Percentiles rank a stretch among this genome's conserved stretches.
phyloP scores from a whole-genome alignment of 495 filamentous ascomycete genomes.

The Hypomontagnella monticulosa region DNA sequence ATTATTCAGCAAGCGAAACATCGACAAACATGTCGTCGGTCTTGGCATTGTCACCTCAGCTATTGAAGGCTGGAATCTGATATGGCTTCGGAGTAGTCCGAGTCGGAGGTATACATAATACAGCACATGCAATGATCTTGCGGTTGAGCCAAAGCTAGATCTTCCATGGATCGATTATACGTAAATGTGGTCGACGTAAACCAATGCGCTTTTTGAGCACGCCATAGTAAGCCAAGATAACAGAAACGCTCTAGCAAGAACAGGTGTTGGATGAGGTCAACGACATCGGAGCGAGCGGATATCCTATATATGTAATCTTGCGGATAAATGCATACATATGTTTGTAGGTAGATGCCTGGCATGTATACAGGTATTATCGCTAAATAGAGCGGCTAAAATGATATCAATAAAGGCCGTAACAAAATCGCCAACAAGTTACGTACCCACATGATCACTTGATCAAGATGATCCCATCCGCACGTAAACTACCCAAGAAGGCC shows the following conservation, averaged over 20 bases:
- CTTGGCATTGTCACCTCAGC: conserved; percentile 23
- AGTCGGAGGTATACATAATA: not conserved
- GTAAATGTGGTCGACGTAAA: not conserved
- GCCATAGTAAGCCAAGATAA: conserved; percentile 35
- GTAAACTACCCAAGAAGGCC: too few species aligned
- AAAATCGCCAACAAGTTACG: too few species aligned
- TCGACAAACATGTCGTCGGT: conserved; percentile 32
- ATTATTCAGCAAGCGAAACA: not conserved
- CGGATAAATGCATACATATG: not conserved
- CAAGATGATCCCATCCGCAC: not conserved
- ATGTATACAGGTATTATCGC: not conserved
- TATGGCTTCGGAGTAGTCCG: conserved; percentile 23
- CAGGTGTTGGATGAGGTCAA: conserved; percentile 8
- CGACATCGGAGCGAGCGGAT: conserved; percentile 37
- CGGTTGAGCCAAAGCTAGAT: not conserved
- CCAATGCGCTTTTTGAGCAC: conserved; percentile 15
- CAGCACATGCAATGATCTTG: not conserved
- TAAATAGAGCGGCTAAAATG: too few species aligned
- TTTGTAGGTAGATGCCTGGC: too few species aligned
- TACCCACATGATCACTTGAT: too few species aligned
- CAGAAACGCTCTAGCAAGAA: conserved; percentile 15
- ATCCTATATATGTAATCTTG: not conserved
- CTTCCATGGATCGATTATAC: conserved; percentile 12
- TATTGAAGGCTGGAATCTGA: not conserved
- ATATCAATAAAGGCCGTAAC: too few species aligned